These are phyloP conservation scores for Ramularia endophylla DNA, from an alignment of 2,329 filamentous ascomycete species.

Conservation along the genomic window DNA sequence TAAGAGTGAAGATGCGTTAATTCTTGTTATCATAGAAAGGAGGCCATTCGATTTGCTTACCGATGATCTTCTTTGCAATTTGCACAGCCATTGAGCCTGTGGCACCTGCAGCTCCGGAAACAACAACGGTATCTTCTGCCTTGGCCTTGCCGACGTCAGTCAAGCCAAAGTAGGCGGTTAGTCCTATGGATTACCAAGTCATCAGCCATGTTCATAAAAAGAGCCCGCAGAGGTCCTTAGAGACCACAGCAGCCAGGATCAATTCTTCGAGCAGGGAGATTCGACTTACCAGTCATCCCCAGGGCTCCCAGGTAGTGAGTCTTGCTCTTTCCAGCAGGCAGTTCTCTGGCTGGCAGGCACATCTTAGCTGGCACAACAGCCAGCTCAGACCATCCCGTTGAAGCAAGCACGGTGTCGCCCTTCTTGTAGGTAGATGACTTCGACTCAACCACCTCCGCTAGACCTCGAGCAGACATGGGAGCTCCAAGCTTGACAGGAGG, in stretches of 20 bases:
- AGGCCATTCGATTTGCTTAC: constrained; percentile 36
- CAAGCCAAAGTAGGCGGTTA: constrained; percentile 46
- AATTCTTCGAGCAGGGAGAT: too few species aligned
- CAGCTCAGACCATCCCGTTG: constrained; percentile 39
- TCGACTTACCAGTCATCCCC: constrained; percentile 29
- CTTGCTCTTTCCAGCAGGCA: constrained; percentile 31
- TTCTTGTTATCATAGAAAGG: too few species aligned
- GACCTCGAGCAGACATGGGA: constrained; percentile 32
- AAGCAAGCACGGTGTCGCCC: constrained; percentile 33
- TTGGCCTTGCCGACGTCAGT: constrained; percentile 35
- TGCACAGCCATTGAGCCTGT: constrained; percentile 47
- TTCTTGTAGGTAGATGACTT: constrained; percentile 27
- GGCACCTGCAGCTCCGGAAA: constrained; percentile 45
- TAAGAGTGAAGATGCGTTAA: too few species aligned
- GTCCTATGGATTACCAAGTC: not conserved
- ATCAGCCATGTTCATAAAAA: too few species aligned
- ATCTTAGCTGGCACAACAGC: constrained; percentile 32
- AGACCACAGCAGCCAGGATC: too few species aligned
- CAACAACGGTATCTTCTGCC: constrained; percentile 41
- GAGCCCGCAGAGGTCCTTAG: too few species aligned
- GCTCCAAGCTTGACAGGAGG: constrained; percentile 39
- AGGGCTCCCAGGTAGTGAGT: constrained; percentile 46
- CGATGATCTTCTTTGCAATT: constrained; percentile 46
- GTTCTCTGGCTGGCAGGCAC: constrained; percentile 17
- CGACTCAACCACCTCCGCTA: constrained; percentile 36